phyloP scores from a whole-genome alignment of 1,284 basidiomycete genomes.

The Marasmius fiardii region DNA sequence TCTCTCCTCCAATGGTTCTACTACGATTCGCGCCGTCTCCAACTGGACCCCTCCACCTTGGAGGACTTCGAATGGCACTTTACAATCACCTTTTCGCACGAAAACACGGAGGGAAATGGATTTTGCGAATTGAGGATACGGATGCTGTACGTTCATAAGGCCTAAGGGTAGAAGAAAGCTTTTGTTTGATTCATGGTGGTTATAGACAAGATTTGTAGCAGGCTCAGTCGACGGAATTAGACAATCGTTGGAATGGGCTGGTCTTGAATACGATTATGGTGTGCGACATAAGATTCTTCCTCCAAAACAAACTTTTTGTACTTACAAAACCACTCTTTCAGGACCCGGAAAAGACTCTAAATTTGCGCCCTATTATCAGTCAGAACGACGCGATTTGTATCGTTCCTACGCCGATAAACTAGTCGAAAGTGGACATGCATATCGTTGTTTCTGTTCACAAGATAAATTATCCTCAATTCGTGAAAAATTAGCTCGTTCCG shows the following conservation, averaged over 20 bases:
- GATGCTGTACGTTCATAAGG: conserved; percentile 40
- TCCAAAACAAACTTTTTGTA: too few relatives aligned
- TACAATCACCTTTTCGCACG: conserved; percentile 91
- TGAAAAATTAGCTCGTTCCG: conserved; percentile 63
- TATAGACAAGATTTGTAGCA: conserved; percentile 73
- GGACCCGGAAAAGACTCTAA: conserved; percentile 76
- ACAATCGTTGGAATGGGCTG: conserved; percentile 86
- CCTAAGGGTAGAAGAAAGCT: neutral
- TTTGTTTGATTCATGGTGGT: neutral
- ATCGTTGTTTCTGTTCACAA: conserved; percentile 90
- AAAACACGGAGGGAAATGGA: conserved; percentile 89
- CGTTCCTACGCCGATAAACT: conserved; percentile 70
- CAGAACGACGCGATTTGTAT: conserved; percentile 87
- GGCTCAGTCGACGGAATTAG: conserved; percentile 84
- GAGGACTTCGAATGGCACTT: conserved; percentile 93
- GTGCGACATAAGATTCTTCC: too few relatives aligned
- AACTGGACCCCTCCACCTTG: conserved; percentile 88
- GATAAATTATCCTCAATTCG: conserved; percentile 67
- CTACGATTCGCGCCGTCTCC: conserved; percentile 97
- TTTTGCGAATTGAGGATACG: conserved; percentile 94
- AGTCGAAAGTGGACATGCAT: conserved; percentile 84
- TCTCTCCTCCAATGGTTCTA: conserved; percentile 55
- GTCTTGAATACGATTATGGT: conserved; percentile 91
- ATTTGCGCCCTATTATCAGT: conserved; percentile 86
- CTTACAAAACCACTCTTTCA: too few relatives aligned